phyloP scores from a whole-genome alignment of 2,329 filamentous ascomycete species.

The Cercospora sojina region DNA sequence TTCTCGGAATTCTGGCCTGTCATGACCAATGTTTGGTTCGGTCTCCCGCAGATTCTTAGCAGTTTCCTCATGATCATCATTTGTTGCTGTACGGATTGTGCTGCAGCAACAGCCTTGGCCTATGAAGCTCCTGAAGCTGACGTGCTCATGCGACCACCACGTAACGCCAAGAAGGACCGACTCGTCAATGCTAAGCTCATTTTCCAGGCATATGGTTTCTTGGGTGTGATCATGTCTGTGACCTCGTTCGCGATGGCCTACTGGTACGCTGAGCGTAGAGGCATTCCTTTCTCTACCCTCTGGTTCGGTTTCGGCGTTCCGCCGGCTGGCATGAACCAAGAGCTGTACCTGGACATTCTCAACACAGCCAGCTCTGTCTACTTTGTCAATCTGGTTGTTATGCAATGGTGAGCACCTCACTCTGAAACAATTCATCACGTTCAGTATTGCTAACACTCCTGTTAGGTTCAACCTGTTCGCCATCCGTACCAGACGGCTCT shows the following conservation, averaged over 20 bases:
- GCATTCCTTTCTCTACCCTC: constrained; percentile 63
- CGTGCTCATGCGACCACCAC: constrained; percentile 66
- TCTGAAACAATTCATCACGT: too few species aligned
- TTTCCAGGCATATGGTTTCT: constrained; percentile 68
- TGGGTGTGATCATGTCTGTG: constrained; percentile 56
- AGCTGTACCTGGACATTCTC: constrained; percentile 56
- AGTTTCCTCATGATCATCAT: constrained; percentile 67
- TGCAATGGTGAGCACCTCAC: too few species aligned
- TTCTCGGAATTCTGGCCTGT: constrained; percentile 77
- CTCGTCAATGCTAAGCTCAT: constrained; percentile 73
- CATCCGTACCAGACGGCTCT: constrained; percentile 58
- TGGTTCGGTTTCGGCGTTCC: constrained; percentile 67
- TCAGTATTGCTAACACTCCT: neutral
- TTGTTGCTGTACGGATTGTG: constrained; percentile 72
- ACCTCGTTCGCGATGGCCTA: constrained; percentile 48
- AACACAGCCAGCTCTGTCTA: constrained; percentile 72
- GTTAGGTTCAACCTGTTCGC: constrained; percentile 71
- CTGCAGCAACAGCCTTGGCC: constrained; percentile 69
- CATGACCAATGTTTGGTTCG: constrained; percentile 69
- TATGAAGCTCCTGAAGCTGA: constrained; percentile 77
- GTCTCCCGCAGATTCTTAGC: constrained; percentile 69
- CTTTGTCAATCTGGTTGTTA: constrained; percentile 76
- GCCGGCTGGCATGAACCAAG: constrained; percentile 49
- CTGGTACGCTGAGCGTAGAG: constrained; percentile 49
- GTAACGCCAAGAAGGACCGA: constrained; percentile 66